Conservation (phyloP, 1,284 basidiomycete genomes). For the Irpex sp. region DNA sequence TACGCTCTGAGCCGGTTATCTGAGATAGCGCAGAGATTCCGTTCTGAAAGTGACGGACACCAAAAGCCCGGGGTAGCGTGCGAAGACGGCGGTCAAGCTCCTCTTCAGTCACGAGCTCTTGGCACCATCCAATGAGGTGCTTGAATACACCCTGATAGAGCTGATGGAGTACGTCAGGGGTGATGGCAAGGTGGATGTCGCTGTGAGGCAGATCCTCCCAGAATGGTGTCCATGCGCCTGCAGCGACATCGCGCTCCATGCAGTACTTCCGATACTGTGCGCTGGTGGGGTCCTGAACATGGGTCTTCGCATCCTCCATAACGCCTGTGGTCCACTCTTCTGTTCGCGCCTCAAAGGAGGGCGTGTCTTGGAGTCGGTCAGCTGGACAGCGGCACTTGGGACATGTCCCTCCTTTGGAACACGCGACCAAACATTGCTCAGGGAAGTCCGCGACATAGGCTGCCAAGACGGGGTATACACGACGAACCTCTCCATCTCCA, state of each 20-base stretch:
- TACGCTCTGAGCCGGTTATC: constrained; percentile 23
- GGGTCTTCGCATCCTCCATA: constrained; percentile 1
- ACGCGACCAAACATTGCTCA: constrained; percentile 29
- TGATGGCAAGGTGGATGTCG: constrained; percentile 20
- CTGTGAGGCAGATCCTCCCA: constrained; percentile 20
- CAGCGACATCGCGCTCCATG: constrained; percentile 3
- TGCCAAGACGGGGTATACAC: constrained; percentile 30
- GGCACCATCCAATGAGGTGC: constrained; percentile 23
- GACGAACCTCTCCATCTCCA: constrained; percentile 28
- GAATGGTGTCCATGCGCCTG: constrained; percentile 12
- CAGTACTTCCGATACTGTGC: not conserved
- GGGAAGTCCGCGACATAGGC: constrained; percentile 40
- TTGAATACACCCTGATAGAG: constrained; percentile 28
- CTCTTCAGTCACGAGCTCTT: constrained; percentile 5
- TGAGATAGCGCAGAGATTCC: constrained; percentile 21
- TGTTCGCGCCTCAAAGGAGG: not conserved
- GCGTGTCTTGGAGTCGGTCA: not conserved
- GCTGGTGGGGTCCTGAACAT: not conserved
- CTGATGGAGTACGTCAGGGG: constrained; percentile 24
- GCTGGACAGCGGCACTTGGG: constrained; percentile 13
- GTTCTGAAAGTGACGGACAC: constrained; percentile 20
- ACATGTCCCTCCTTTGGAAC: constrained; percentile 17
- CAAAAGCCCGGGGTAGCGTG: constrained; percentile 13
- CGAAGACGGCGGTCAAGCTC: constrained; percentile 22
- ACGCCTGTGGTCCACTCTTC: not conserved